These are phyloP conservation scores for Yamadazyma takamatsuzukensis DNA, from an alignment of 805 yeast species.

Conservation along the genomic window DNA sequence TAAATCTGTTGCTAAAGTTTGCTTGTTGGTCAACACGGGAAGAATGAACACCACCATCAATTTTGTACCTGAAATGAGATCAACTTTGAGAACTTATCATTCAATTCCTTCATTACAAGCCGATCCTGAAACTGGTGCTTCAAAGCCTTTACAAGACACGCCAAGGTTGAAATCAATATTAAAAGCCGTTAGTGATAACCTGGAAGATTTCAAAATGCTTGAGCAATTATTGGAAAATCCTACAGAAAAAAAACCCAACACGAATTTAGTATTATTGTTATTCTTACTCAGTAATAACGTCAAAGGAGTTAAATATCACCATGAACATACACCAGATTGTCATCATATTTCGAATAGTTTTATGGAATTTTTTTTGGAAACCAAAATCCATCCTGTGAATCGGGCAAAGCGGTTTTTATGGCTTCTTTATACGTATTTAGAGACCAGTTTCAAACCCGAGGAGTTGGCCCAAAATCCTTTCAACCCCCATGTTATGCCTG, in stretches of 20 bases:
- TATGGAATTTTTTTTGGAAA: constrained; percentile 69
- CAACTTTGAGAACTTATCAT: constrained; percentile 88
- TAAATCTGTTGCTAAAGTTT: constrained; percentile 72
- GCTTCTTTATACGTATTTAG: constrained; percentile 77
- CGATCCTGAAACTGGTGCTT: constrained; percentile 45
- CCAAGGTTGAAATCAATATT: constrained; percentile 87
- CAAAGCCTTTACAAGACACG: constrained; percentile 86
- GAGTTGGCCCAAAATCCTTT: constrained; percentile 59
- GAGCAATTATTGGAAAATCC: constrained; percentile 43
- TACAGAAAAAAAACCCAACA: constrained; percentile 45
- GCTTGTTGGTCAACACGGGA: constrained; percentile 86
- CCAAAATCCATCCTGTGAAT: constrained; percentile 55
- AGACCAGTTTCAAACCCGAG: constrained; percentile 58
- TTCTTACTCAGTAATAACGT: constrained; percentile 69
- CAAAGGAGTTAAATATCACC: constrained; percentile 44
- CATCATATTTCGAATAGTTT: constrained; percentile 40
- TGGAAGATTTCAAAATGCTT: constrained; percentile 40
- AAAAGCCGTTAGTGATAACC: constrained; percentile 80
- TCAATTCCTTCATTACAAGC: constrained; percentile 88
- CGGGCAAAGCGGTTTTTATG: constrained; percentile 76
- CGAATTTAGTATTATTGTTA: constrained; percentile 62
- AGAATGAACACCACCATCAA: constrained; percentile 93
- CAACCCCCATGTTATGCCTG: constrained; percentile 40
- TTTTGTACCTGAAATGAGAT: constrained; percentile 92
- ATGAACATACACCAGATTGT: constrained; percentile 15